Evolutionary conservation across 257 asterid species (phyloP), one percentile per base, ranked within the genome.

Genomic region (Plantago elongata): DNA sequence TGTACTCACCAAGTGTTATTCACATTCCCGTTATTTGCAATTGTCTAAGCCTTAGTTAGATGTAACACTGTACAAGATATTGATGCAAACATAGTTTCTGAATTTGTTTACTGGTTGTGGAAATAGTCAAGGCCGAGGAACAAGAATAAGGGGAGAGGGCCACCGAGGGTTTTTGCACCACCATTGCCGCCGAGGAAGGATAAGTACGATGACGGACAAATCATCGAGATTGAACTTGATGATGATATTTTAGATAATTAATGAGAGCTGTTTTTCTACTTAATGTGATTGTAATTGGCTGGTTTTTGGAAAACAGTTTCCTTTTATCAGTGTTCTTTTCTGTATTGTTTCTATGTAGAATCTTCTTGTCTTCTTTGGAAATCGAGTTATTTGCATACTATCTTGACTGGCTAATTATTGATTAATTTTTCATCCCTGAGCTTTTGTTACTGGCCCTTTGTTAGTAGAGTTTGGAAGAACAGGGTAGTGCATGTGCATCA

Each of bases 141-240:
- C 63, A 89, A 87, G 84, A 83, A 76, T 45, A 89, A 93, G 76
- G 97, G 97, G 58, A 79, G 97, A 81, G 99, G 97, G 30, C 99
- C 99, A 69, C 92, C 99, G 66, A 89, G 96, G 86, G 96, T 82
- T 59, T 70, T 78, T 63, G 77, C 81, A 57, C 99, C 99, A 51
- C 97, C 97, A 45, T 76, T 85, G 22, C 88, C 96, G 63, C 97
- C 97, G 17, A 78, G 92, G 68, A 93, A 85, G 73, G 95, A 87
- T 67, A 85, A 83, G 81, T 89, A 78, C 60, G 97, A 93, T 65
- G 95, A 87, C 51, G 97, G 91, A 13, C 85, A 83, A 72, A 84
- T 84, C 14, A 69, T 87, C 67, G 76, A 80, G 72, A 84, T 92
- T 56, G 97, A 89, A 63, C 83, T 92, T 38, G 91, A 81, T 0